Base-by-base conservation (phyloP, 169 alveolate species). In the Babesia divergens region DNA sequence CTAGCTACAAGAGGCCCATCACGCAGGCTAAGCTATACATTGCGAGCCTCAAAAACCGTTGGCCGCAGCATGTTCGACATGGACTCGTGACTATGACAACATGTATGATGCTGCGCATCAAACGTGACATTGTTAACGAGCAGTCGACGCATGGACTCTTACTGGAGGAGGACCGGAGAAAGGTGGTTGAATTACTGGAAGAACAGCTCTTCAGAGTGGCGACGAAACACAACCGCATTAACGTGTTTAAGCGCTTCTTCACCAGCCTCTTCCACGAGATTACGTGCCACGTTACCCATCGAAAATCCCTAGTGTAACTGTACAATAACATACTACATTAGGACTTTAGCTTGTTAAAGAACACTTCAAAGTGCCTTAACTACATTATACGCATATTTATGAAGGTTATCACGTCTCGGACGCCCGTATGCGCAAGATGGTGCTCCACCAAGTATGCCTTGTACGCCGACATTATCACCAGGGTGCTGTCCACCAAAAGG, bases 51-150 rank as follows among this genome's bases (percentile, higher is more conserved):
- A 34, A 31, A 22, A 24, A 20, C 26, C 40, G 64, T 28, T 56
- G 22, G 40, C 69, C 71, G 26, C 51, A 35, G 3, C 54, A 34
- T 53, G 46, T 79, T 28, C 34, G 44, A 60, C 50, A 51, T 42
- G 79, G 82, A 1, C 34, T 79, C 43, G 60, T 79, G n/a, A 79
- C 53, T 8, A 79, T 62, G 70, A 71, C 83, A 11, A 53, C 87
- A 13, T 66, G 65, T 35, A 79, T 56, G 60, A 68, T 79, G 87
- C 54, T 79, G 16, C 52, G 80, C 34, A 65, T 79, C 14, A 79
- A 79, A 43, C 66, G 58, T 34, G 82, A 79, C 31, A 49, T 79
- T 20, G 82, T 62, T 40, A 59, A 68, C 28, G 76, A 55, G 71
- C 82, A 79, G 54, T 66, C 60, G 14, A 51, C 74, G 18, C 66